These are phyloP conservation scores for Blakeslea trispora DNA, from an alignment of 371 early-diverging fungal genomes.

Conservation along the genomic window DNA sequence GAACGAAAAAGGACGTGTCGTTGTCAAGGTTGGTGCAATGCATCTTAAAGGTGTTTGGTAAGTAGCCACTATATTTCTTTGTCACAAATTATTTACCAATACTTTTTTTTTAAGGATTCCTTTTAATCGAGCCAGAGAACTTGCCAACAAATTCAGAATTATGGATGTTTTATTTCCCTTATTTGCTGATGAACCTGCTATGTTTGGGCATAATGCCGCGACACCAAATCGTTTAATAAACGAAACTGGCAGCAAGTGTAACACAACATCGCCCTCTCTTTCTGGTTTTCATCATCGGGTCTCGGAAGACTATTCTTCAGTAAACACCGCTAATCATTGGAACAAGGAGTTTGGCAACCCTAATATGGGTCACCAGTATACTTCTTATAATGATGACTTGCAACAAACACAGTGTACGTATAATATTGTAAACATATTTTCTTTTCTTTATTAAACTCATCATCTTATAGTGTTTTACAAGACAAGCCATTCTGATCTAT, in stretches of 20 bases:
- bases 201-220: slow-evolving; percentile 21
- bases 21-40: slow-evolving; percentile 87
- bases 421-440: background rate
- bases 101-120: slow-evolving; percentile 49
- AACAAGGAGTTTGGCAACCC: slow-evolving; percentile 1
- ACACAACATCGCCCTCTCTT: slow-evolving; percentile 10
- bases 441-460: background rate
- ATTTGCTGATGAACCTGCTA: slow-evolving; percentile 69
- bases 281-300: slow-evolving; percentile 5
- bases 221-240: slow-evolving; percentile 1
- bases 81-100: background rate
- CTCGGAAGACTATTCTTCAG: slow-evolving; percentile 1
- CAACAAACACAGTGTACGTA: background rate
- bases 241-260: slow-evolving; percentile 15
- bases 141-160: slow-evolving; percentile 74
- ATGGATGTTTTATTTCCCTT: slow-evolving; percentile 72
- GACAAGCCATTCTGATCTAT: slow-evolving; percentile 1
- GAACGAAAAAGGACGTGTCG: slow-evolving; percentile 80
- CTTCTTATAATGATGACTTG: slow-evolving; percentile 1
- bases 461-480: slow-evolving; percentile 6
- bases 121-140: slow-evolving; percentile 67
- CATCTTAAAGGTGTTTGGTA: slow-evolving; percentile 89
- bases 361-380: background rate
- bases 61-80: slow-evolving; percentile 13
- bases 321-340: slow-evolving; percentile 9